These are phyloP conservation scores for Tephrocybe sp. DNA, from an alignment of 768 basidiomycete genomes.

Conservation along the genomic window DNA sequence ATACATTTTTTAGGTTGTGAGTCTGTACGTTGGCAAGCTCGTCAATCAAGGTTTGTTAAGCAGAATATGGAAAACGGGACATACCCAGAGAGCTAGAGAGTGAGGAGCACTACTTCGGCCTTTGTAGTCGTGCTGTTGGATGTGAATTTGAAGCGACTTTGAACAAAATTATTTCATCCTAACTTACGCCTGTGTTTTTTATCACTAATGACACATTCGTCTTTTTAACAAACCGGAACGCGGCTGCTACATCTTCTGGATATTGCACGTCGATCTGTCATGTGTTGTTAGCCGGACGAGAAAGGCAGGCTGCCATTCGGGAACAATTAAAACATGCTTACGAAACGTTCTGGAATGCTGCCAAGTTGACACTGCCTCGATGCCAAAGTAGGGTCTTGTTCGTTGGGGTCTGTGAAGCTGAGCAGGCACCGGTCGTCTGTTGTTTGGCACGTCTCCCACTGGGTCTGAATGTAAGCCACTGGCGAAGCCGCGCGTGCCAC, in stretches of 20 bases:
- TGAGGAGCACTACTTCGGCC: constrained; percentile 46
- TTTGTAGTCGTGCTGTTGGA: constrained; percentile 45
- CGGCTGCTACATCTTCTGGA: constrained; percentile 40
- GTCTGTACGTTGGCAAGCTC: constrained; percentile 28
- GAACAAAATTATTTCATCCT: too few relatives aligned
- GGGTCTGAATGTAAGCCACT: constrained; percentile 34
- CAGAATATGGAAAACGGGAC: neutral
- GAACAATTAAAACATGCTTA: constrained; percentile 21
- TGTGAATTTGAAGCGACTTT: too few relatives aligned
- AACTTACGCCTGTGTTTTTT: constrained; percentile 53
- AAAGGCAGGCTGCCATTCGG: neutral
- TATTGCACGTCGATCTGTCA: constrained; percentile 34
- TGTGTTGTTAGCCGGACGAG: neutral
- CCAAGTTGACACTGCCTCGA: constrained; percentile 34
- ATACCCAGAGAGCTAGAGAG: constrained; percentile 46
- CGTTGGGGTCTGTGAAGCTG: constrained; percentile 33
- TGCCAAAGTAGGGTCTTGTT: constrained; percentile 22
- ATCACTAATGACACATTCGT: constrained; percentile 43
- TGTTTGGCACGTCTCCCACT: constrained; percentile 59
- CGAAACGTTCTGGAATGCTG: constrained; percentile 39
- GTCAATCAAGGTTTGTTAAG: neutral
- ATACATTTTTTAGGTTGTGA: constrained; percentile 40
- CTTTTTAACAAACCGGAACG: constrained; percentile 41
- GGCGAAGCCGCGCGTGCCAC: constrained; percentile 20
- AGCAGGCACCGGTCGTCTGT: constrained; percentile 47